Base-by-base conservation (phyloP, 129 eudicot genomes). In the Glebionis coronaria region DNA sequence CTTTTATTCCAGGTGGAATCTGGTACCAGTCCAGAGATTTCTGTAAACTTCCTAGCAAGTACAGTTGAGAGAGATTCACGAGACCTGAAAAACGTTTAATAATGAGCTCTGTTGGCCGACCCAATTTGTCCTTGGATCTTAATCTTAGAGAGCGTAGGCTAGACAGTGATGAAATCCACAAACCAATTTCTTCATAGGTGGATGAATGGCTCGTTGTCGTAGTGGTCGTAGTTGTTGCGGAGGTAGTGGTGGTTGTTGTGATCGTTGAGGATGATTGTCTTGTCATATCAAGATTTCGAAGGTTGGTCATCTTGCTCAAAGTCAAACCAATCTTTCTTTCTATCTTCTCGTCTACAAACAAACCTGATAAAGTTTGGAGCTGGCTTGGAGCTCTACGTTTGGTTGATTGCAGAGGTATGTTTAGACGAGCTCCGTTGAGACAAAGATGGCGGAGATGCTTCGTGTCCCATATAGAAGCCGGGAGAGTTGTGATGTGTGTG, bases 391-490 rank as follows among this genome's bases (percentile, higher is more conserved):
- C 63, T 18, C 15, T 76, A 55, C 23, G 25, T 50, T 6, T 44
- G 65, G 56, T 69, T 68, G 54, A 60, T 13, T 63, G 65, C 1
- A 28, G 51, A 15, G 70, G 25, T 19, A 76, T 76, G 63, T 68
- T 51, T 68, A 51, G 50, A 60, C 65, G 75, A 42, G 68, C 69
- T 1, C 74, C 70, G 0, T 76, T 76, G 5, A 76, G 57, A 68
- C 80, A 76, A 42, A 76, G 80, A 68, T 76, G 65, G 38, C 59
- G 58, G 12, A 76, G 80, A 76, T 61, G 65, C 18, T 68, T 76
- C 75, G 68, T 76, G 42, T 53, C 53, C 80, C 75, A 61, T n/a
- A 76, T 68, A 62, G 80, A 68, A 61, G 58, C 68, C 10, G 80
- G 80, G 80, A 76, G 65, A 16, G 75, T 40, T 5, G 69, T 76